Conservation (phyloP, 148 eudicot species). For the Vaccinium myrtillus region DNA sequence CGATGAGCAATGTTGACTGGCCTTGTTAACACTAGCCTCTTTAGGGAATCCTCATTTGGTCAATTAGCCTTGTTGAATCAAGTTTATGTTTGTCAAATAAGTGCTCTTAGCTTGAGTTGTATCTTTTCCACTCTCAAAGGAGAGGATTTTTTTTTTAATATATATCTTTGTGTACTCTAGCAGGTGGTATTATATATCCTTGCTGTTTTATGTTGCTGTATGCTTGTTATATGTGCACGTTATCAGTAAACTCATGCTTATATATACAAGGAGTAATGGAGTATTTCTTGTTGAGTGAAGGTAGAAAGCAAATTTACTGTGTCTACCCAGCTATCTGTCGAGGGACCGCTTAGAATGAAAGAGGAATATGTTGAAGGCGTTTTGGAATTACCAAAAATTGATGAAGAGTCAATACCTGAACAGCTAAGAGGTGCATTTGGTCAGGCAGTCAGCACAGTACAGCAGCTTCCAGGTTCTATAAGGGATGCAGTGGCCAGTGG, state of each 20-base stretch:
- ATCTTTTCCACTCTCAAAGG: not conserved
- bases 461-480: constrained; percentile 80
- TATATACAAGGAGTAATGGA: constrained; percentile 3
- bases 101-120: constrained; percentile 7
- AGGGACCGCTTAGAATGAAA: constrained; percentile 92
- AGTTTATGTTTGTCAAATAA: not conserved
- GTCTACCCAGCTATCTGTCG: constrained; percentile 61
- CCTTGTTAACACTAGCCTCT: not conserved
- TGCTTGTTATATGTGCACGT: not conserved
- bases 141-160: too few relatives aligned
- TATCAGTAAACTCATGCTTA: not conserved
- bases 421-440: constrained; percentile 64
- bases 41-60: not conserved
- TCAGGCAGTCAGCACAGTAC: constrained; percentile 60
- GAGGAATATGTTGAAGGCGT: constrained; percentile 76
- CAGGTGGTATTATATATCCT: not conserved
- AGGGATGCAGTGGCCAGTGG: constrained; percentile 65
- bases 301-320: constrained; percentile 65
- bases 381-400: constrained; percentile 59
- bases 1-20: not conserved
- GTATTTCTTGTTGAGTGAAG: constrained; percentile 46
- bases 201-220: not conserved
- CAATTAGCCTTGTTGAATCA: not conserved
- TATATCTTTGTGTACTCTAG: not conserved
- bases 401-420: constrained; percentile 71